These are phyloP conservation scores for Nemania bipapillata DNA, from an alignment of 2,329 filamentous ascomycete species.

Conservation along the genomic window DNA sequence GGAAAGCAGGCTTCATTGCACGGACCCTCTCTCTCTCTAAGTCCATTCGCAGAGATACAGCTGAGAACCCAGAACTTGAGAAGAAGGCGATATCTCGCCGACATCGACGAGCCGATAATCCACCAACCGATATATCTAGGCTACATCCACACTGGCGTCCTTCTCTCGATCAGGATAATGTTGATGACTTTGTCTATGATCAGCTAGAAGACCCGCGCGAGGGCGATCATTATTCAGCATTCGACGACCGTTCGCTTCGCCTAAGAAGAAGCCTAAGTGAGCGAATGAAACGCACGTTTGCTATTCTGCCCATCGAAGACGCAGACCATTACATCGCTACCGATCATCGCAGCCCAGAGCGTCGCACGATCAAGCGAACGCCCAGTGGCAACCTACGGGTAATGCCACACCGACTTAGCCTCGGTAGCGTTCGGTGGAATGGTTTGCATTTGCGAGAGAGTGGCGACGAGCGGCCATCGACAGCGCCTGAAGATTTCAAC, in stretches of 20 bases:
- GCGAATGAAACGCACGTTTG: slow-evolving; percentile 68
- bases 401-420: slow-evolving; percentile 64
- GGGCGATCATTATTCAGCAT: slow-evolving; percentile 60
- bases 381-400: slow-evolving; percentile 70
- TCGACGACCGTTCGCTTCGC: slow-evolving; percentile 60
- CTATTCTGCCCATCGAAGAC: slow-evolving; percentile 65
- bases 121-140: slow-evolving; percentile 63
- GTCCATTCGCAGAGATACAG: slow-evolving; percentile 50
- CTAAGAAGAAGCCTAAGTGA: slow-evolving; percentile 56
- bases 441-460: slow-evolving; percentile 41
- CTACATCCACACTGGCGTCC: slow-evolving; percentile 72
- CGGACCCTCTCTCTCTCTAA: slow-evolving; percentile 67
- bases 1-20: slow-evolving; percentile 58
- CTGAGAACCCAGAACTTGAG: slow-evolving; percentile 45
- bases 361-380: slow-evolving; percentile 68
- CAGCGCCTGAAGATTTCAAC: slow-evolving; percentile 49
- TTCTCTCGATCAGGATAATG: slow-evolving; percentile 54
- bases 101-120: slow-evolving; percentile 58
- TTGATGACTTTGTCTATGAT: slow-evolving; percentile 47
- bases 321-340: slow-evolving; percentile 53
- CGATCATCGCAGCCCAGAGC: slow-evolving; percentile 58
- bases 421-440: slow-evolving; percentile 52
- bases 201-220: slow-evolving; percentile 51
- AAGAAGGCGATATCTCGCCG: slow-evolving; percentile 48
- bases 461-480: slow-evolving; percentile 52